Evolutionary conservation across 1,284 basidiomycete species (phyloP).

Genomic region (Dichomitus squalens): DNA sequence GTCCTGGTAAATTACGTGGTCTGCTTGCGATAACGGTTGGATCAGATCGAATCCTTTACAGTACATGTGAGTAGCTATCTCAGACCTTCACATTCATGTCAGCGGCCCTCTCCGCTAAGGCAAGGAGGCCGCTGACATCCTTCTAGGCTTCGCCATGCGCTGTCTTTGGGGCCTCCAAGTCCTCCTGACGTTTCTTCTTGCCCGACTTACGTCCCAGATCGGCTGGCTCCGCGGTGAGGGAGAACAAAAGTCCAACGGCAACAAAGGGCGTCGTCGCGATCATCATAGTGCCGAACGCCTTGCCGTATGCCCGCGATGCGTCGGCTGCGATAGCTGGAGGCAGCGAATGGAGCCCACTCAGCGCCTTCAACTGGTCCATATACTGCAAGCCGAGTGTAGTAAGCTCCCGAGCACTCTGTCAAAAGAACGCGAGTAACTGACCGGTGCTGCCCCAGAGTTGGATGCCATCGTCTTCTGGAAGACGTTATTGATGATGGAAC

Average conservation of each 20-base stretch:
- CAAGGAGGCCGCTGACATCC: not conserved
- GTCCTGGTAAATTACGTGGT: too few species aligned
- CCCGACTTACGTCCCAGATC: conserved; percentile 1
- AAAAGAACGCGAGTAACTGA: not conserved
- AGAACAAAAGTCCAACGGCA: conserved; percentile 12
- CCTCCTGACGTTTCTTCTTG: not conserved
- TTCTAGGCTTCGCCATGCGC: not conserved
- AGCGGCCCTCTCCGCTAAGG: not conserved
- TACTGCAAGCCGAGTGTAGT: not conserved
- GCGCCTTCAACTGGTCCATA: not conserved
- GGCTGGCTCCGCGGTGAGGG: conserved; percentile 5
- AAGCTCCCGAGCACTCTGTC: not conserved
- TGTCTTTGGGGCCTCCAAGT: not conserved
- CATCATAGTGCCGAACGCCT: conserved; percentile 15
- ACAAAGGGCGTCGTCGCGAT: conserved; percentile 12
- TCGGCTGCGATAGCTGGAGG: not conserved
- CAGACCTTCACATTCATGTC: not conserved
- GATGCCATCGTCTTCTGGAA: conserved; percentile 1
- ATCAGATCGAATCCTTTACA: not conserved
- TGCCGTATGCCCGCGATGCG: conserved; percentile 9
- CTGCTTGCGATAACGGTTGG: too few species aligned
- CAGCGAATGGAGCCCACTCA: conserved; percentile 1
- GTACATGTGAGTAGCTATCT: not conserved
- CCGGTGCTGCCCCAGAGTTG: conserved; percentile 7
- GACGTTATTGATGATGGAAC: conserved; percentile 14